Percentiles rank a stretch among this genome's conserved stretches.
Conservation (phyloP, 1,284 basidiomycete species). For the Hortiboletus rubellus region DNA sequence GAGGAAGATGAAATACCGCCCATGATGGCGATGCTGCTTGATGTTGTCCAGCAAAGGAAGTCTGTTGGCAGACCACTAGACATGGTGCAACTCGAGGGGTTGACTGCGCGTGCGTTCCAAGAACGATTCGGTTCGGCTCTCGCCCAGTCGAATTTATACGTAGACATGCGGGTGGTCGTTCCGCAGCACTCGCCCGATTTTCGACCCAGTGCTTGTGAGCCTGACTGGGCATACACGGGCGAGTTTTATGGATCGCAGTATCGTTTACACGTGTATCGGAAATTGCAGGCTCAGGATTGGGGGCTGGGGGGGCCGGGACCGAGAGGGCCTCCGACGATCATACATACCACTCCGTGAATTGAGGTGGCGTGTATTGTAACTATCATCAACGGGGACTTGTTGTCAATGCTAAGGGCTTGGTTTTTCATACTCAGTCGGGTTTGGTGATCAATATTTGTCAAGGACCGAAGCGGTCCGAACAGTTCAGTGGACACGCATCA, state of each 20-base stretch:
- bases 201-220: conserved; percentile 25
- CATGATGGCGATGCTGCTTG: conserved; percentile 32
- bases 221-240: conserved; percentile 29
- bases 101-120: conserved; percentile 26
- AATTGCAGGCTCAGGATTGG: conserved; percentile 33
- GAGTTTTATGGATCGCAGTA: conserved; percentile 34
- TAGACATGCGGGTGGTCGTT: conserved; percentile 26
- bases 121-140: conserved; percentile 28
- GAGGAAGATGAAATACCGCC: conserved; percentile 35
- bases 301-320: conserved; percentile 22
- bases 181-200: conserved; percentile 20
- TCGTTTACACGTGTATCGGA: conserved; percentile 34
- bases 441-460: not conserved
- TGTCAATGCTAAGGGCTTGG: conserved; percentile 1
- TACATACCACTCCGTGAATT: conserved; percentile 28
- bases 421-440: not conserved
- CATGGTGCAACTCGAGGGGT: conserved; percentile 29
- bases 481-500: not conserved
- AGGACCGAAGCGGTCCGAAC: not conserved
- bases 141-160: conserved; percentile 29
- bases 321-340: conserved; percentile 29
- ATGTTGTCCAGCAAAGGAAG: conserved; percentile 35
- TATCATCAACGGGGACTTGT: conserved; percentile 4
- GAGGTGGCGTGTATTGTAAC: not conserved
- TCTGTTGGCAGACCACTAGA: conserved; percentile 30